Percentiles rank a stretch among this genome's conserved stretches.
Conservation (phyloP, 352 stramenopile species). For the Pythium apleroticum region DNA sequence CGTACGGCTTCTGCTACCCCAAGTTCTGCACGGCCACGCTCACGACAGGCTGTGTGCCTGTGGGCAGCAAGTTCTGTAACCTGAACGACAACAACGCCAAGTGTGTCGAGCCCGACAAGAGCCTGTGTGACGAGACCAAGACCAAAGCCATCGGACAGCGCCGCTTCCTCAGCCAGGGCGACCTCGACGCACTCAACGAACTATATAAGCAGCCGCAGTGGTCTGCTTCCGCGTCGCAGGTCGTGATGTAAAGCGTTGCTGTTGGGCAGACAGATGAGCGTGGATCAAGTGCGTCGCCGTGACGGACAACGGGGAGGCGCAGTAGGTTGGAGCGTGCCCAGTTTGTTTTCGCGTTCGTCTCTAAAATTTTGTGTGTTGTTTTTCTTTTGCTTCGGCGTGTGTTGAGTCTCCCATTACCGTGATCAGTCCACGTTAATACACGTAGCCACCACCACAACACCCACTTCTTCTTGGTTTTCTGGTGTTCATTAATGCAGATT, state of each 20-base stretch:
- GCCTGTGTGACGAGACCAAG: constrained; percentile 51
- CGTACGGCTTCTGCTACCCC: constrained; percentile 76
- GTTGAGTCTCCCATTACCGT: constrained; percentile 6
- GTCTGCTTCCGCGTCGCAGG: constrained; percentile 23
- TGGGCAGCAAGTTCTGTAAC: constrained; percentile 65
- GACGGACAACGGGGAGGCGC: background rate
- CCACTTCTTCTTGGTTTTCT: background rate
- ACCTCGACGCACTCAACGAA: constrained; percentile 46
- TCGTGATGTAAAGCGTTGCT: constrained; percentile 12
- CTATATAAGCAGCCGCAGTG: constrained; percentile 40
- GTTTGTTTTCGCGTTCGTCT: background rate
- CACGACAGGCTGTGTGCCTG: constrained; percentile 47
- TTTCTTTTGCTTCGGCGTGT: too few species aligned
- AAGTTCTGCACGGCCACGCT: constrained; percentile 44
- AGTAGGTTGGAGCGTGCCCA: background rate
- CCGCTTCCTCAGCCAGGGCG: constrained; percentile 49
- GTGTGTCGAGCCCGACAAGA: constrained; percentile 59
- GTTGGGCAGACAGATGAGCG: background rate
- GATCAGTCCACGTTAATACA: background rate
- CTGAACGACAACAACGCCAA: constrained; percentile 60
- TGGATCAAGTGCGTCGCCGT: background rate
- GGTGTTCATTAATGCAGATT: background rate
- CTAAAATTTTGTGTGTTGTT: background rate
- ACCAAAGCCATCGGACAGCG: constrained; percentile 68
- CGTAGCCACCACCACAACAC: background rate